Conservation (phyloP, 768 basidiomycete species). For the Mycena leptocephala region DNA sequence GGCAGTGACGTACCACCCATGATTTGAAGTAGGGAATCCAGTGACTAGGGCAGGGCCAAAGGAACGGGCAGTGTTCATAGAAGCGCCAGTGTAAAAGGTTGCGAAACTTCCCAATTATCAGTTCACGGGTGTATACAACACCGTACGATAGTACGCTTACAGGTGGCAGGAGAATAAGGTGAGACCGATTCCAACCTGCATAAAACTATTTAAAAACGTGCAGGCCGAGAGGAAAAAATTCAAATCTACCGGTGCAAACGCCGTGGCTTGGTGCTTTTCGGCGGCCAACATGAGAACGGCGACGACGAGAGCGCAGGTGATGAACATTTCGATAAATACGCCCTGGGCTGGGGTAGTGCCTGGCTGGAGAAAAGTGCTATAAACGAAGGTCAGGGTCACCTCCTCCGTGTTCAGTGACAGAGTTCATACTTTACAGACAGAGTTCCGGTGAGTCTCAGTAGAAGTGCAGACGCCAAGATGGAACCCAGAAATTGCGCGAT, state of each 20-base stretch:
- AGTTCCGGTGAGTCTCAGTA: slow-evolving; percentile 68
- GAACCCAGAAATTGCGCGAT: slow-evolving; percentile 76
- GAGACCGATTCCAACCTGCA: slow-evolving; percentile 75
- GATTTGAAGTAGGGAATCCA: slow-evolving; percentile 66
- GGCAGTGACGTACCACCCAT: slow-evolving; percentile 76
- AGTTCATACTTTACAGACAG: slow-evolving; percentile 68
- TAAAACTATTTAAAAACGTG: background rate
- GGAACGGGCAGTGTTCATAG: slow-evolving; percentile 79
- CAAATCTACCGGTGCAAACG: slow-evolving; percentile 75
- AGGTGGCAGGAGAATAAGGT: slow-evolving; percentile 77
- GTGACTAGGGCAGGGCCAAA: slow-evolving; percentile 81
- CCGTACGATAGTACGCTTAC: slow-evolving; percentile 50
- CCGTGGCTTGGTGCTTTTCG: slow-evolving; percentile 77
- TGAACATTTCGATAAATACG: slow-evolving; percentile 83
- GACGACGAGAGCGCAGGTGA: slow-evolving; percentile 71
- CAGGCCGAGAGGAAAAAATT: background rate
- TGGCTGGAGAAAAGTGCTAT: slow-evolving; percentile 63
- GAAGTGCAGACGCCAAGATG: slow-evolving; percentile 71
- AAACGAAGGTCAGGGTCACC: background rate
- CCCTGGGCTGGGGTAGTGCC: slow-evolving; percentile 70
- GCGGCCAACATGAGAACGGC: slow-evolving; percentile 83
- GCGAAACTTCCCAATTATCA: slow-evolving; percentile 60
- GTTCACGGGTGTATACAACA: no score
- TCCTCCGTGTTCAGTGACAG: slow-evolving; percentile 5
- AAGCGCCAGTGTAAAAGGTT: slow-evolving; percentile 75